Conservation (phyloP, 768 basidiomycete species). For the Daedaleopsis nitida region DNA sequence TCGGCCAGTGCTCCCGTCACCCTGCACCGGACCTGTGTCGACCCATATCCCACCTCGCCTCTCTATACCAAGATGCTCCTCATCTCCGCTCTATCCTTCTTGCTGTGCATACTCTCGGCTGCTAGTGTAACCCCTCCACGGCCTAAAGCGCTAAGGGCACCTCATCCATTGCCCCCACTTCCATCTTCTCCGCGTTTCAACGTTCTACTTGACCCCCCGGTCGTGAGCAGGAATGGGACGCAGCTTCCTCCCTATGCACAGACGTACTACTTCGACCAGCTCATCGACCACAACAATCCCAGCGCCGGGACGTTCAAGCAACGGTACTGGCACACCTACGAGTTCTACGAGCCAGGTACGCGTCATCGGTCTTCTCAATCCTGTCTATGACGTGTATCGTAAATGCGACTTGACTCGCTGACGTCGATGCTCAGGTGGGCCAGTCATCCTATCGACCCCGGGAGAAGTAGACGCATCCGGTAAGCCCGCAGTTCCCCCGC, state of each 20-base stretch:
- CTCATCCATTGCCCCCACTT: not conserved
- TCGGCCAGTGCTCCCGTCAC: not conserved
- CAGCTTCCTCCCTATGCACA: conserved; percentile 29
- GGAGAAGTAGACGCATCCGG: conserved; percentile 61
- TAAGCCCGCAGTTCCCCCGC: conserved; percentile 17
- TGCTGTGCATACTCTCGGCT: not conserved
- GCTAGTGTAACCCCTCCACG: not conserved
- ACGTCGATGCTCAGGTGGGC: conserved; percentile 40
- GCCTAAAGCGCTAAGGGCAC: not conserved
- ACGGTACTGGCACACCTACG: conserved; percentile 69
- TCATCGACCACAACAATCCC: conserved; percentile 52
- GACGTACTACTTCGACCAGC: conserved; percentile 53
- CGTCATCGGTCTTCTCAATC: conserved; percentile 17
- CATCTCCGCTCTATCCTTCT: not conserved
- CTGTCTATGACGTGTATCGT: not conserved
- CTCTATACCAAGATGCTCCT: not conserved
- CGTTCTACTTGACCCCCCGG: not conserved
- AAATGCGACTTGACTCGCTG: not conserved
- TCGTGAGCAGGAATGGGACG: conserved; percentile 20
- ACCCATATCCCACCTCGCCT: too few relatives aligned
- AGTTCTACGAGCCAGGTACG: conserved; percentile 57
- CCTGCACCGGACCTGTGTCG: too few relatives aligned
- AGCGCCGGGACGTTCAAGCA: conserved; percentile 69
- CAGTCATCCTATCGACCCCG: conserved; percentile 66
- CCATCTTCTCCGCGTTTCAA: conserved; percentile 8